Evolutionary conservation across 2,329 filamentous ascomycete genomes (phyloP), one percentile per base, ranked within the genome.

Genomic region (Fusarium albidum): DNA sequence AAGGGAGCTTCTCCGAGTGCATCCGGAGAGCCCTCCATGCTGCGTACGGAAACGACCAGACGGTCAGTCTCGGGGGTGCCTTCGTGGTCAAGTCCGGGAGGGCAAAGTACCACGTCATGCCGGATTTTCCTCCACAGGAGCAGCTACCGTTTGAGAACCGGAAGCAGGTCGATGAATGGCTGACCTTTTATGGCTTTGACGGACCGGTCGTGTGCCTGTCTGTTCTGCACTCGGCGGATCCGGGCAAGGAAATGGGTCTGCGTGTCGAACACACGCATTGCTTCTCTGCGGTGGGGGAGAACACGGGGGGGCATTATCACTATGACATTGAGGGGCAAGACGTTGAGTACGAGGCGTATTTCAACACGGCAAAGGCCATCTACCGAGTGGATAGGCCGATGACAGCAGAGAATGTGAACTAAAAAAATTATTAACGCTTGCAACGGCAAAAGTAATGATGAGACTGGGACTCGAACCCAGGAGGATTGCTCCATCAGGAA

Each of bases 221-320:
- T 9, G 74, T 77, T 0, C 63, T 79, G 32, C 75, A 79, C 59
- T 75, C 75, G 12, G 69, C 72, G 9, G 75, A 79, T 50, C 73
- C 73, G 0, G 71, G 61, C 8, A 55, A 69, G 12, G 42, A 21
- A 32, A 49, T 78, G 54, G 72, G 67, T 0, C 52, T 80, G 42
- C 65, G 77, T 25, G 75, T 79, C 63, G 79, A 81, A 57, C 78
- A 81, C 57, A 79, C 78, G 5, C 78, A 81, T 65, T 74, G 72
- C 17, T 79, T 78, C 46, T 73, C 75, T 3, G 12, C 29, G 1
- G 32, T 26, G 2, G 47, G 49, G 3, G 39, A 58, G 1, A 54
- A 64, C 7, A 69, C 68, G 5, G 78, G 78, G 4, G 78, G 78
- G 0, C 77, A 81, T 62, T 79, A 79, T 59, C 77, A 80, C 56